Percentiles rank a stretch among this genome's conserved stretches.
phyloP scores from a whole-genome alignment of 306 rosid species.

The Begonia fuchsioides region DNA sequence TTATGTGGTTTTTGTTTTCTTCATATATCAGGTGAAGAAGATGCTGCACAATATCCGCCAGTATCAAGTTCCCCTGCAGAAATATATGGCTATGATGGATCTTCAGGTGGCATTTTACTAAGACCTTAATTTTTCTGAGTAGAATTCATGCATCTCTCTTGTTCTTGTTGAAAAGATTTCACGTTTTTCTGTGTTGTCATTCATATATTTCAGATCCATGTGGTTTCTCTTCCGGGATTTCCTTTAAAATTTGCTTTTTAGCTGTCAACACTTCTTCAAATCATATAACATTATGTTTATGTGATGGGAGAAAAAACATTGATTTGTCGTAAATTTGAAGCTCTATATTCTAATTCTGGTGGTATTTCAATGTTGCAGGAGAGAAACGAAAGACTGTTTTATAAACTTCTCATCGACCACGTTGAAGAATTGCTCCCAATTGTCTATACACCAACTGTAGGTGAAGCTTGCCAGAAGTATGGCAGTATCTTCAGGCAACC shows the following conservation, averaged over 20 bases:
- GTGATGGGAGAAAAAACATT: too few species aligned
- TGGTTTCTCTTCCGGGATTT: too few species aligned
- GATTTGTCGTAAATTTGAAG: too few species aligned
- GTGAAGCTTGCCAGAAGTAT: constrained; percentile 98
- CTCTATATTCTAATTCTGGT: too few species aligned
- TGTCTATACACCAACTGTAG: constrained; percentile 94
- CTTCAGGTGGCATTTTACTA: constrained; percentile 53
- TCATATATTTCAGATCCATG: too few species aligned
- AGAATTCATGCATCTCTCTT: too few species aligned
- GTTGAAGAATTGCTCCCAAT: constrained; percentile 93
- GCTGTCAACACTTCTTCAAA: too few species aligned
- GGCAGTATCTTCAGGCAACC: constrained; percentile 75
- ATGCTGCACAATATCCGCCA: constrained; percentile 57
- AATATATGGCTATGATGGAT: constrained; percentile 90
- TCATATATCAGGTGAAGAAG: constrained; percentile 56
- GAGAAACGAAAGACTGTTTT: constrained; percentile 75
- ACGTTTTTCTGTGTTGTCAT: too few species aligned
- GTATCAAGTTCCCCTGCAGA: constrained; percentile 81
- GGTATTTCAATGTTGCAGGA: constrained; percentile 69
- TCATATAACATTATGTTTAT: too few species aligned
- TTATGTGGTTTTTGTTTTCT: neutral
- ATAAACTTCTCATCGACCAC: constrained; percentile 63
- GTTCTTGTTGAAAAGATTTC: too few species aligned
- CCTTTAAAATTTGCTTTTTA: too few species aligned
- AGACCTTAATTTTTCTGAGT: too few species aligned